Percentiles rank a stretch among this genome's conserved stretches.
Evolutionary conservation across 306 rosid species (phyloP).

Genomic region (Gleditsia sinensis): DNA sequence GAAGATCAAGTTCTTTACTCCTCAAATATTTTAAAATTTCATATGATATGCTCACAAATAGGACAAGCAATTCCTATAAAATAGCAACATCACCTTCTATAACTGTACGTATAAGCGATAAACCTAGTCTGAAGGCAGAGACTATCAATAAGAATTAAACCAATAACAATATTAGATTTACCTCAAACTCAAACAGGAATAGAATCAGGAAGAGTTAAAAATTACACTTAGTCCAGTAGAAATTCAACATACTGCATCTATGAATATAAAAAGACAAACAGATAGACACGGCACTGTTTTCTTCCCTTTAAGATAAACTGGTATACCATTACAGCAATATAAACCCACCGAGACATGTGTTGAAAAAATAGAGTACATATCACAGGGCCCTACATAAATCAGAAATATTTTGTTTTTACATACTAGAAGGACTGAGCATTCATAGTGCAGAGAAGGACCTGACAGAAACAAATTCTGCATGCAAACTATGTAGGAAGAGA

Average conservation of each 20-base stretch:
- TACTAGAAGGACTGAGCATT: not conserved
- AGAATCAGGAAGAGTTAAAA: not conserved
- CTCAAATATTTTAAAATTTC: not conserved
- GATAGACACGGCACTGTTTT: not conserved
- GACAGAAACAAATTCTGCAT: slow-evolving; percentile 2
- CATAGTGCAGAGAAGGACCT: slow-evolving; percentile 16
- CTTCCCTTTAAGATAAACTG: not conserved
- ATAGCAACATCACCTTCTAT: not conserved
- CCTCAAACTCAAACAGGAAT: not conserved
- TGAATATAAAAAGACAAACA: not conserved
- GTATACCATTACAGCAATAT: not conserved
- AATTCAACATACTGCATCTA: not conserved
- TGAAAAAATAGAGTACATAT: not conserved
- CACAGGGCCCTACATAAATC: not conserved
- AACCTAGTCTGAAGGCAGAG: not conserved
- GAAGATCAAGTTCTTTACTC: too few species aligned
- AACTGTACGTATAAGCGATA: not conserved
- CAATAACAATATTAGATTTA: not conserved
- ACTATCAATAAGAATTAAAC: not conserved
- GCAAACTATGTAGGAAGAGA: slow-evolving; percentile 1
- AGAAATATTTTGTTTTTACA: not conserved
- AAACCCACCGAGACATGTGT: too few species aligned
- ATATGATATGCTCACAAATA: not conserved
- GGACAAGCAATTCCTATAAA: not conserved
- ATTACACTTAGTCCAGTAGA: not conserved